Evolutionary conservation across 2,329 filamentous ascomycete genomes (phyloP).

Genomic region (Aspergillus clavatus): DNA sequence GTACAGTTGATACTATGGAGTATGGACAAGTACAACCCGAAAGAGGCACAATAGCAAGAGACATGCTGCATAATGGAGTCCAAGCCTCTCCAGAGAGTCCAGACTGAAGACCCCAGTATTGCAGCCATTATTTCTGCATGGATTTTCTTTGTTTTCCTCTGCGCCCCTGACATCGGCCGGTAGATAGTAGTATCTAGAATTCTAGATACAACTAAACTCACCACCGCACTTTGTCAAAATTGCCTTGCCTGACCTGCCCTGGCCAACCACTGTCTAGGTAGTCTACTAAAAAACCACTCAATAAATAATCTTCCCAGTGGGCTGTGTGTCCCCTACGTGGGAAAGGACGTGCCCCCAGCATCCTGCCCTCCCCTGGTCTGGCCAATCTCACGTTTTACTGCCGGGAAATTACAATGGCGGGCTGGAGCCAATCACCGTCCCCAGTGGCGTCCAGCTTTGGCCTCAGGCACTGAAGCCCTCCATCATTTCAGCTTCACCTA

Average conservation of each 20-base stretch:
- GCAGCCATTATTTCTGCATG: not conserved
- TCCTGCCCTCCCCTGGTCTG: constrained; percentile 12
- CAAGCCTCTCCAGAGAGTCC: not conserved
- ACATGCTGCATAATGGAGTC: too few relatives aligned
- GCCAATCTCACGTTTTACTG: constrained; percentile 15
- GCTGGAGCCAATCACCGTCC: constrained; percentile 11
- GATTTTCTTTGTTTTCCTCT: not conserved
- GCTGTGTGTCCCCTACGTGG: not conserved
- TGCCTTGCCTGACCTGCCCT: not conserved
- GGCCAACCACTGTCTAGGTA: not conserved
- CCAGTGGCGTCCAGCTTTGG: not conserved
- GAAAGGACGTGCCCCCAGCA: constrained; percentile 5
- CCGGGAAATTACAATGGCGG: constrained; percentile 14
- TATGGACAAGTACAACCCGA: not conserved
- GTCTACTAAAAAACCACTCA: not conserved
- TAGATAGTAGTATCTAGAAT: not conserved
- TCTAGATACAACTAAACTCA: not conserved
- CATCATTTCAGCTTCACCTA: not conserved
- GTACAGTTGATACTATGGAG: too few relatives aligned
- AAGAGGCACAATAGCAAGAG: too few relatives aligned
- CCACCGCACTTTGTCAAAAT: not conserved
- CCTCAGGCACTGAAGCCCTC: constrained; percentile 7
- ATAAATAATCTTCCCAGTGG: not conserved
- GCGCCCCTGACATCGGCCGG: not conserved
- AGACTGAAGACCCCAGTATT: not conserved